Evolutionary conservation across 2,329 filamentous ascomycete genomes (phyloP).

Genomic region (Dactylonectria estremocensis): DNA sequence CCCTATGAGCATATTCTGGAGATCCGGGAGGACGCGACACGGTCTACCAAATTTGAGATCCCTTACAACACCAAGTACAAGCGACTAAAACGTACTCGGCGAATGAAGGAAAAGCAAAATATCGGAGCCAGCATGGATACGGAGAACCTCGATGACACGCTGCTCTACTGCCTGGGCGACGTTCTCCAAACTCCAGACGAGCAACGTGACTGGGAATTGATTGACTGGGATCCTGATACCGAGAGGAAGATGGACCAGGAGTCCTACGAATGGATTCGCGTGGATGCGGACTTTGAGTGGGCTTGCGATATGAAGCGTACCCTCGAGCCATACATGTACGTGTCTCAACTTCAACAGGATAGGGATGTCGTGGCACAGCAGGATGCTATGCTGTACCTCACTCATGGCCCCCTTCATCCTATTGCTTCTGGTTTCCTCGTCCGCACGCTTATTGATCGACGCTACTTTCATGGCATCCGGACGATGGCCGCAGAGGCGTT

Average conservation of each 20-base stretch:
- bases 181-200: conserved; percentile 89
- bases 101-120: conserved; percentile 81
- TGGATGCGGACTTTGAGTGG: conserved; percentile 99
- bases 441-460: conserved; percentile 89
- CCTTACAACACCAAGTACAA: conserved; percentile 99
- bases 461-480: conserved; percentile 95
- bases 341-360: conserved; percentile 97
- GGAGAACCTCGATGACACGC: conserved; percentile 80
- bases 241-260: conserved; percentile 95
- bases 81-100: conserved; percentile 88
- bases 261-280: conserved; percentile 98
- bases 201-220: conserved; percentile 84
- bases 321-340: conserved; percentile 97
- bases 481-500: conserved; percentile 86
- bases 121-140: conserved; percentile 72
- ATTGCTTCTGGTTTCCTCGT: conserved; percentile 91
- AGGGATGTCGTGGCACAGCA: conserved; percentile 93
- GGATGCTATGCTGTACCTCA: conserved; percentile 83
- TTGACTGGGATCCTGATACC: conserved; percentile 91
- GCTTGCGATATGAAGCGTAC: conserved; percentile 85
- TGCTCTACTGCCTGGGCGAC: conserved; percentile 93
- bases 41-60: conserved; percentile 86
- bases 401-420: conserved; percentile 77
- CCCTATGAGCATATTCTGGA: conserved; percentile 98
- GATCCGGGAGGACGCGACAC: conserved; percentile 88